Percentiles rank a stretch among this genome's conserved stretches.
Evolutionary conservation across 2,329 filamentous ascomycete genomes (phyloP).

Genomic region (Fusarium virguliforme): DNA sequence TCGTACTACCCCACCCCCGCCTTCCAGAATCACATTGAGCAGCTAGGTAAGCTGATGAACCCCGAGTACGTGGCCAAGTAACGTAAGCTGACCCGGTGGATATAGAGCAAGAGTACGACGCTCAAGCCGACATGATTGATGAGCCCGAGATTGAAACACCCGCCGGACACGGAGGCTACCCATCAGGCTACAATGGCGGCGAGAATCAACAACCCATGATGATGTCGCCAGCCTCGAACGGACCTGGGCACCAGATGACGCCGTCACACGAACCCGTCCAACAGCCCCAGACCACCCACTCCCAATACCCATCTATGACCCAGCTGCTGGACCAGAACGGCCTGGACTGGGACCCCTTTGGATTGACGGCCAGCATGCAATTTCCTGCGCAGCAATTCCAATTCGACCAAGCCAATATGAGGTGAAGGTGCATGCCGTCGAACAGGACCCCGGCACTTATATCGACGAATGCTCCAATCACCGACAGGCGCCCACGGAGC

Average conservation of each 20-base stretch:
- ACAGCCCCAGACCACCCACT: slow-evolving; percentile 48
- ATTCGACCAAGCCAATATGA: slow-evolving; percentile 75
- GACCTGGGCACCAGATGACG: slow-evolving; percentile 56
- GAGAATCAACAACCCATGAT: slow-evolving; percentile 61
- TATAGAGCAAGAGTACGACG: slow-evolving; percentile 97
- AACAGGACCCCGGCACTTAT: slow-evolving; percentile 23
- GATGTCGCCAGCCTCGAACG: slow-evolving; percentile 60
- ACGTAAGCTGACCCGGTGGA: slow-evolving; percentile 75
- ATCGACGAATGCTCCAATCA: slow-evolving; percentile 28
- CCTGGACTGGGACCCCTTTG: slow-evolving; percentile 94
- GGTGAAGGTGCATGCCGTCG: slow-evolving; percentile 51
- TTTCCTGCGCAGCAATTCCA: slow-evolving; percentile 89
- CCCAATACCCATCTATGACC: slow-evolving; percentile 75
- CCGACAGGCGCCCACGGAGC: slow-evolving; percentile 34
- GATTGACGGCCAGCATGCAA: slow-evolving; percentile 93
- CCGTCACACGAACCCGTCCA: slow-evolving; percentile 56
- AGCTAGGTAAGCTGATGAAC: slow-evolving; percentile 86
- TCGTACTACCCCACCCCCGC: slow-evolving; percentile 84
- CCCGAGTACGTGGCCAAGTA: slow-evolving; percentile 65
- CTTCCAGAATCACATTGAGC: slow-evolving; percentile 95
- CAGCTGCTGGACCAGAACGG: slow-evolving; percentile 79
- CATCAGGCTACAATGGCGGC: slow-evolving; percentile 67
- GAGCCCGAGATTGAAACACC: slow-evolving; percentile 82
- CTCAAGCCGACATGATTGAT: slow-evolving; percentile 90
- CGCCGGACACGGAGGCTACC: slow-evolving; percentile 76